Evolutionary conservation across 192 early-diverging fungal genomes (phyloP), one percentile per base, ranked within the genome.

Genomic region (Chytriomyces hyalinus): DNA sequence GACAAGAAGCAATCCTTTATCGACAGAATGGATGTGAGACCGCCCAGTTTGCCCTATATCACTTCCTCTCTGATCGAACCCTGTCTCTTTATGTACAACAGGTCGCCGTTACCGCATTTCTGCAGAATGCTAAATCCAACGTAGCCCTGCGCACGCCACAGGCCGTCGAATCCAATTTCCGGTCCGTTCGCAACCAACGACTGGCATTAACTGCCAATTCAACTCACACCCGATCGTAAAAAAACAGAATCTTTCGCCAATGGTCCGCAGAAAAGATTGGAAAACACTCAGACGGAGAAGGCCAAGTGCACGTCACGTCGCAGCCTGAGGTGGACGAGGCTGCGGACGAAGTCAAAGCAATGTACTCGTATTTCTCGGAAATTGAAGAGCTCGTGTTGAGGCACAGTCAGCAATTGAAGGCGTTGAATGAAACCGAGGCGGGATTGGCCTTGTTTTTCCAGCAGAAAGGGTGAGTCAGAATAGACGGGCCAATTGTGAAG

Each of bases 271-370:
- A 87, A 67, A 81, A 81, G 64, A 62, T 87, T 28, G 81, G 81
- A 3, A 45, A 45, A 17, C 28, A 1, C 13, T 78, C 47, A 57
- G 73, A 66, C 61, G 70, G 53, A 1, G 48, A 77, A 28, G 10
- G 26, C n/a, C 63, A 79, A 76, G 79, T 80, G 6, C 86, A 87
- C 49, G 76, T 87, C 65, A 87, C 86, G 3, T 66, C 80, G 17
- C 86, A 87, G 66, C 86, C 86, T 17, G 86, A 87, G 84, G 86
- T 87, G 24, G 86, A 87, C 49, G 86, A 87, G 51, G 82, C 86
- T 6, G 80, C 75, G 6, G 79, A 84, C 44, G 80, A 85, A 28
- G 81, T 87, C 6, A 73, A 85, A 57, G 75, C 57, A 15, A 81
- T 87, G 84, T 73, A 80, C 70, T 64, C 61, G 5, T 87, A 85